Evolutionary conservation across 768 basidiomycete genomes (phyloP).

Genomic region (Cystobasidium ongulense): DNA sequence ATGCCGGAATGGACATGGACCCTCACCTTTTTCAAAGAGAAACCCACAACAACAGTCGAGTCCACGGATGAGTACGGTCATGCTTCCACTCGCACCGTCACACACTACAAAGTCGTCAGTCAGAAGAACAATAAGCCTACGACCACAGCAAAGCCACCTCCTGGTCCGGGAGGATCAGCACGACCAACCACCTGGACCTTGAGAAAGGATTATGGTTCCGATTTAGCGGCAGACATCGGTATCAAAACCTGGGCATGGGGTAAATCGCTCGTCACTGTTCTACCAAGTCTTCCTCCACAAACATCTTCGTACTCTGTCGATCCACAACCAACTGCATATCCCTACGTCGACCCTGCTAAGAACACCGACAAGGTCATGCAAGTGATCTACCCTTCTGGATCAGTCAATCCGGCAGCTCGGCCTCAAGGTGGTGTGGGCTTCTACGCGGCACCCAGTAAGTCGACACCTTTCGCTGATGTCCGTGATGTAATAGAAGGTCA

Average conservation of each 20-base stretch:
- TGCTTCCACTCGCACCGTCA: not conserved
- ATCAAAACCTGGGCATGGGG: constrained; percentile 33
- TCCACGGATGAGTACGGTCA: not conserved
- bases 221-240: constrained; percentile 20
- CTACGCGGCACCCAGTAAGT: constrained; percentile 37
- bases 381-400: constrained; percentile 36
- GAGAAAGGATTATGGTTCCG: not conserved
- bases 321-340: constrained; percentile 5
- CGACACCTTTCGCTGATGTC: not conserved
- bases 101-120: not conserved
- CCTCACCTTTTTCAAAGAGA: not conserved
- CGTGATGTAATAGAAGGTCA: too few species aligned
- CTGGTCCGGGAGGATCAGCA: not conserved
- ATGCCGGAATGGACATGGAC: not conserved
- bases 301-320: not conserved
- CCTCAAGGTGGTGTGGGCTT: constrained; percentile 39
- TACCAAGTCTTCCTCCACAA: constrained; percentile 2
- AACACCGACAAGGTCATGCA: constrained; percentile 32
- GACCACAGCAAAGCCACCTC: not conserved
- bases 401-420: constrained; percentile 30
- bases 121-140: not conserved
- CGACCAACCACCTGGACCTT: constrained; percentile 3
- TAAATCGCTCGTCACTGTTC: constrained; percentile 12
- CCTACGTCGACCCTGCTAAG: not conserved
- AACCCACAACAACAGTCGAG: not conserved